A percentile compares a stretch with the other conserved stretches of the same genome.
Evolutionary conservation across 129 eudicot species (phyloP).

Genomic region (Cynara cardunculus): DNA sequence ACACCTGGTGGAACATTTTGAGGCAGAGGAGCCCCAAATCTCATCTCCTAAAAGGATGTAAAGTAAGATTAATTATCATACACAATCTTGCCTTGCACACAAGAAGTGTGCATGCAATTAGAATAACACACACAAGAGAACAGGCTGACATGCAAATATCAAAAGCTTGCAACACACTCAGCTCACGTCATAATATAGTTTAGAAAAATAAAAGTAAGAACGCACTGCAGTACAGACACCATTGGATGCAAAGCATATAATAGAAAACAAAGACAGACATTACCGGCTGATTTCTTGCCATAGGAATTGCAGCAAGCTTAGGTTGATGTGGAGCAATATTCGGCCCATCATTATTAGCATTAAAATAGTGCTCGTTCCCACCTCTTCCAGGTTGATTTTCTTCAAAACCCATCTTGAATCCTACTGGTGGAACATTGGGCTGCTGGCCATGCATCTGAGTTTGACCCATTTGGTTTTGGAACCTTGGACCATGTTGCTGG

Average conservation of each 20-base stretch:
- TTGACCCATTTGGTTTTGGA: conserved; percentile 60
- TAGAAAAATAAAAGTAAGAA: neutral
- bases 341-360: conserved; percentile 42
- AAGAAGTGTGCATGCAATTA: neutral
- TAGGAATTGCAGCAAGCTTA: conserved; percentile 79
- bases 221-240: neutral
- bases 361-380: conserved; percentile 50
- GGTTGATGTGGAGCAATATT: conserved; percentile 54
- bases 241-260: neutral
- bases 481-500: conserved; percentile 56
- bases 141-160: neutral
- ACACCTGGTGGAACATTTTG: conserved; percentile 41
- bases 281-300: conserved; percentile 71
- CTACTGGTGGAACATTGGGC: conserved; percentile 47
- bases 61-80: neutral
- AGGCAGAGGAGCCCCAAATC: conserved; percentile 42
- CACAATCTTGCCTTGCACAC: neutral
- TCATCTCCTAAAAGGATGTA: conserved; percentile 48
- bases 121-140: neutral
- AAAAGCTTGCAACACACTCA: neutral
- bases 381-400: conserved; percentile 52
- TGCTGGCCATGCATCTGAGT: conserved; percentile 55
- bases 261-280: neutral
- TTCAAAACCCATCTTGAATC: conserved; percentile 54
- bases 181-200: neutral